Conservation (phyloP, 139 green algal genomes). For the Chara braunii region DNA sequence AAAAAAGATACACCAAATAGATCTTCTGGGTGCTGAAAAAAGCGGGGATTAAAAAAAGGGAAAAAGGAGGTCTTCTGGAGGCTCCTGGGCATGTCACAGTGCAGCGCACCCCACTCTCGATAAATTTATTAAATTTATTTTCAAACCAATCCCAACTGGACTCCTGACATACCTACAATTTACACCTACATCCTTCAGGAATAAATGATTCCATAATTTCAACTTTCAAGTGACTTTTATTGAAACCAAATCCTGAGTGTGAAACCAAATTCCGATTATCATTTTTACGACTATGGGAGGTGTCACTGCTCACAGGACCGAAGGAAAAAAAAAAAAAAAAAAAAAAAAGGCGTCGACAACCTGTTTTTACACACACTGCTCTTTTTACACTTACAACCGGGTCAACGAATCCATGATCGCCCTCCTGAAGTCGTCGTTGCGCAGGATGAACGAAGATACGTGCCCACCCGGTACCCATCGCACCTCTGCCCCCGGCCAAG, state of each 20-base stretch:
- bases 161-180: background rate
- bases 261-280: background rate
- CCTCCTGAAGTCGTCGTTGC: slow-evolving; percentile 11
- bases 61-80: too few relatives aligned
- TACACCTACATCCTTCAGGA: background rate
- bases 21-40: too few relatives aligned
- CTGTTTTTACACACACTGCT: background rate
- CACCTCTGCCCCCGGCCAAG: slow-evolving; percentile 29
- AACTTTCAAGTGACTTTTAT: too few relatives aligned
- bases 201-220: too few relatives aligned
- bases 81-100: too few relatives aligned
- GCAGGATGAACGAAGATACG: slow-evolving; percentile 40
- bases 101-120: too few relatives aligned
- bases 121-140: too few relatives aligned
- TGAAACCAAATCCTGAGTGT: too few relatives aligned
- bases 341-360: background rate
- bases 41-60: too few relatives aligned
- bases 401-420: slow-evolving; percentile 29
- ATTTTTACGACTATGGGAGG: background rate
- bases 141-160: too few relatives aligned
- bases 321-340: background rate
- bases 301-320: background rate
- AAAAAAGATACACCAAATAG: too few relatives aligned
- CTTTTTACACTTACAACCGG: slow-evolving; percentile 9
- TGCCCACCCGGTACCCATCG: slow-evolving; percentile 37